Conservation (phyloP, 352 stramenopile species). For the Globisporangium nunn region DNA sequence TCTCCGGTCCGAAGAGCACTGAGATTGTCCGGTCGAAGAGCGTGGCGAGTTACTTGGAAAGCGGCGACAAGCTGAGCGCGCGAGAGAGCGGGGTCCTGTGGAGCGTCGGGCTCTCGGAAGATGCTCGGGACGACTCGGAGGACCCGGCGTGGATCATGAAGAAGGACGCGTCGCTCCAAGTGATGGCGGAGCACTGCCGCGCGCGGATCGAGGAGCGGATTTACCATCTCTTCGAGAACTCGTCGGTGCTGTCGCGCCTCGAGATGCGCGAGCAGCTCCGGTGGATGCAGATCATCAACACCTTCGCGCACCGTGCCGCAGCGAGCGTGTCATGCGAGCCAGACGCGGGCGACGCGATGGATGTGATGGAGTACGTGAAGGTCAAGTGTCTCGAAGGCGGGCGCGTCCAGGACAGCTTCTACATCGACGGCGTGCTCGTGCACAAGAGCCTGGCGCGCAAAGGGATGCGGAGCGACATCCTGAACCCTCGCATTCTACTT, state of each 20-base stretch:
- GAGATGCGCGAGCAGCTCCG: conserved; percentile 64
- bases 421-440: conserved; percentile 85
- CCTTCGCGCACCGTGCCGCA: conserved; percentile 60
- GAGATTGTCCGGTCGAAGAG: conserved; percentile 8
- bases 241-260: conserved; percentile 40
- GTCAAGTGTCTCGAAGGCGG: conserved; percentile 78
- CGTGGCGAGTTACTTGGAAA: conserved; percentile 17
- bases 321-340: conserved; percentile 57
- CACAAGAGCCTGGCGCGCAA: conserved; percentile 82
- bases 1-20: conserved; percentile 15
- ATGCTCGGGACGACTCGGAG: conserved; percentile 46
- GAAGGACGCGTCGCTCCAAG: conserved; percentile 33
- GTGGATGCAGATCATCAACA: conserved; percentile 81
- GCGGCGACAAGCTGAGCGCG: conserved; percentile 19
- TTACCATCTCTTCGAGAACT: conserved; percentile 56
- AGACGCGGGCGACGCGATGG: conserved; percentile 63
- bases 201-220: conserved; percentile 68
- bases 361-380: conserved; percentile 83
- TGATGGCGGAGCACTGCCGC: conserved; percentile 62
- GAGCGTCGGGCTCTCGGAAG: conserved; percentile 52
- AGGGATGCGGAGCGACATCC: conserved; percentile 74
- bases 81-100: conserved; percentile 53
- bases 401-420: conserved; percentile 74
- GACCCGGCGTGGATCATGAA: conserved; percentile 33
- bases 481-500: conserved; percentile 74